Evolutionary conservation across 768 basidiomycete genomes (phyloP).

Genomic region (Hygrophorus pudorinus): DNA sequence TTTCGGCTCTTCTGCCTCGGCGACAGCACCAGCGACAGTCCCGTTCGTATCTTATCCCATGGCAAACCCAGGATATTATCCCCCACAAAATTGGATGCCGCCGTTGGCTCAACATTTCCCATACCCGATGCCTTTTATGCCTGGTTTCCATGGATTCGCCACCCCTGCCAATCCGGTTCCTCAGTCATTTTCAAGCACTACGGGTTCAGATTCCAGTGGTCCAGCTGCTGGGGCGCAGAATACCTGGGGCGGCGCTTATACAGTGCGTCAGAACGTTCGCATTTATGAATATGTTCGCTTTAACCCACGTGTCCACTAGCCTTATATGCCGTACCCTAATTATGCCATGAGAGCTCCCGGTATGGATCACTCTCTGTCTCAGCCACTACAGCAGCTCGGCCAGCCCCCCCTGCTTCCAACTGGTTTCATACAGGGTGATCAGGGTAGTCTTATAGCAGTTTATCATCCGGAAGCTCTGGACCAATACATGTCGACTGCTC

Average conservation of each 20-base stretch:
- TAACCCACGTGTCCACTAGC: slow-evolving; percentile 17
- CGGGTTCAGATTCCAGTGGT: slow-evolving; percentile 28
- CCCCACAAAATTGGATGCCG: slow-evolving; percentile 41
- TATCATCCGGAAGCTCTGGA: slow-evolving; percentile 64
- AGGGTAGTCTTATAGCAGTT: slow-evolving; percentile 61
- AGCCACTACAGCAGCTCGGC: slow-evolving; percentile 15
- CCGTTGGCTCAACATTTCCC: slow-evolving; percentile 39
- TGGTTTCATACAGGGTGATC: slow-evolving; percentile 64
- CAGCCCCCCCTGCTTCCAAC: slow-evolving; percentile 55
- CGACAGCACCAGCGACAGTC: slow-evolving; percentile 4
- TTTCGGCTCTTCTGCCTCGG: slow-evolving; percentile 19
- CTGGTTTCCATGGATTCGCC: slow-evolving; percentile 37
- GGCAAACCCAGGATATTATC: slow-evolving; percentile 35
- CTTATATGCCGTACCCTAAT: slow-evolving; percentile 40
- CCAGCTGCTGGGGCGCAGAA: slow-evolving; percentile 20
- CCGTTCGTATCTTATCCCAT: slow-evolving; percentile 24
- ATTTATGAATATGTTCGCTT: slow-evolving; percentile 2
- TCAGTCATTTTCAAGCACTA: slow-evolving; percentile 22
- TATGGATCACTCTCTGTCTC: slow-evolving; percentile 20
- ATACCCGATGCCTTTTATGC: slow-evolving; percentile 42
- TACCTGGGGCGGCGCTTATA: slow-evolving; percentile 34
- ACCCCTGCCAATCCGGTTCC: slow-evolving; percentile 19
- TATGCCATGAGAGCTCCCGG: slow-evolving; percentile 25
- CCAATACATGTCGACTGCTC: slow-evolving; percentile 50
- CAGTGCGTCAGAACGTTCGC: slow-evolving; percentile 25